These are phyloP conservation scores for Pleurotus cornucopiae DNA, from an alignment of 768 basidiomycete species.

Conservation along the genomic window DNA sequence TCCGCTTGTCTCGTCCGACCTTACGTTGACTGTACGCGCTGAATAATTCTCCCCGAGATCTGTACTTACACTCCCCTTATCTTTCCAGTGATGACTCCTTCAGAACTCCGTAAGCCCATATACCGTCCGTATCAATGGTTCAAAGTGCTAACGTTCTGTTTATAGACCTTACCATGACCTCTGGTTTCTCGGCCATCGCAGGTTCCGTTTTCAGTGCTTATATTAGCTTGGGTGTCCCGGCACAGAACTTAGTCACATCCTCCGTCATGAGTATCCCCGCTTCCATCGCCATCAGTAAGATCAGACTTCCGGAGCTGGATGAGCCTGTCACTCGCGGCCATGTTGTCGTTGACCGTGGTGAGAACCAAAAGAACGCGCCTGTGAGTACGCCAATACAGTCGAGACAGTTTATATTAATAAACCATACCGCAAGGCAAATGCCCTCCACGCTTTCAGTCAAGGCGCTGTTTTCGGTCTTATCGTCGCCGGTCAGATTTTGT, in stretches of 20 bases:
- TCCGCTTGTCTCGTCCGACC: slow-evolving; percentile 83
- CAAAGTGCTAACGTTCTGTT: background rate
- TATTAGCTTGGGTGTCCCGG: slow-evolving; percentile 71
- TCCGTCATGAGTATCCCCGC: slow-evolving; percentile 96
- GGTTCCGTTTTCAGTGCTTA: slow-evolving; percentile 88
- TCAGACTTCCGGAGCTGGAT: slow-evolving; percentile 80
- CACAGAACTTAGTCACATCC: slow-evolving; percentile 79
- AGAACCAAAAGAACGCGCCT: slow-evolving; percentile 47
- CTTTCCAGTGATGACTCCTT: slow-evolving; percentile 65
- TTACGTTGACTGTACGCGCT: slow-evolving; percentile 58
- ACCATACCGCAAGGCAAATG: slow-evolving; percentile 49
- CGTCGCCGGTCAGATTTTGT: slow-evolving; percentile 87
- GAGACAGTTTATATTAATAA: background rate
- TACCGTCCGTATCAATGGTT: background rate
- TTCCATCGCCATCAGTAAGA: slow-evolving; percentile 87
- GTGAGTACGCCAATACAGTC: slow-evolving; percentile 24
- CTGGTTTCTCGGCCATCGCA: slow-evolving; percentile 91
- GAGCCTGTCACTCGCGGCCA: slow-evolving; percentile 83
- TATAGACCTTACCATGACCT: slow-evolving; percentile 77
- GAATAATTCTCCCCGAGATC: slow-evolving; percentile 11
- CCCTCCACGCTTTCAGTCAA: slow-evolving; percentile 83
- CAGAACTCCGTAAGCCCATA: slow-evolving; percentile 60
- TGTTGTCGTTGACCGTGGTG: slow-evolving; percentile 79
- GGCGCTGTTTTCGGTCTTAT: slow-evolving; percentile 83
- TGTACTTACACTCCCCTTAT: background rate